Base-by-base conservation (phyloP, 2,329 filamentous ascomycete species). In the Epichloe hybrida region DNA sequence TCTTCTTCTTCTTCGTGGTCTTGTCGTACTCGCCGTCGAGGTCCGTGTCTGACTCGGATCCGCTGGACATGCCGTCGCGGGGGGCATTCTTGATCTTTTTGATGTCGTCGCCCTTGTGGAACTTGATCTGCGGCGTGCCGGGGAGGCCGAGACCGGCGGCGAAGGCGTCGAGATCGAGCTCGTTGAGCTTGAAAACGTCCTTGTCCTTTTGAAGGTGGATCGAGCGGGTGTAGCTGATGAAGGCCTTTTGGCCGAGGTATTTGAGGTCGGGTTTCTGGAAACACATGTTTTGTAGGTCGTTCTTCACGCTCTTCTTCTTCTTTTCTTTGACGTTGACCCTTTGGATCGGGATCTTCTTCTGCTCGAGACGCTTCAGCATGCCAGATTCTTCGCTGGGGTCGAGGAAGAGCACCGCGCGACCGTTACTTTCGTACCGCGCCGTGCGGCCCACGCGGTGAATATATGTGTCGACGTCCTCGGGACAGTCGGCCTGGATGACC, bases 401-500 rank as follows among this genome's bases (percentile, higher is more conserved):
- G 0, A 98, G 71, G 65, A 98, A 96, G 0, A 98, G 67, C 0
- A 97, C 88, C 1, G 93, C 91, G 39, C 84, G 81, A 7, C 93
- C 93, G 49, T 88, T 81, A 55, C 86, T 84, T 61, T 96, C 84
- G 65, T 94, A 97, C 21, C 91, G 80, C n/a, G 93, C 93, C 17
- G 93, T 97, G 34, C 93, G 81, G 2, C 93, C 93, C 4, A 96
- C 91, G 53, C 93, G 82, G 68, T 98, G 93, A 58, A 98, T 97
- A 62, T 98, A 98, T 0, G 93, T 98, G 61, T 97, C 93, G 4
- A 87, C 86, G 65, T 98, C 91, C 66, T 98, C 93, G 0, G 93
- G 93, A 57, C 88, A 95, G 65, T 98, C 93, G n/a, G 88, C 77
- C 64, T 98, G 93, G n/a, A 98, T 88, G 5, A 98, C 93, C 86